Evolutionary conservation across 306 rosid genomes (phyloP).

Genomic region (Trifolium pratense): DNA sequence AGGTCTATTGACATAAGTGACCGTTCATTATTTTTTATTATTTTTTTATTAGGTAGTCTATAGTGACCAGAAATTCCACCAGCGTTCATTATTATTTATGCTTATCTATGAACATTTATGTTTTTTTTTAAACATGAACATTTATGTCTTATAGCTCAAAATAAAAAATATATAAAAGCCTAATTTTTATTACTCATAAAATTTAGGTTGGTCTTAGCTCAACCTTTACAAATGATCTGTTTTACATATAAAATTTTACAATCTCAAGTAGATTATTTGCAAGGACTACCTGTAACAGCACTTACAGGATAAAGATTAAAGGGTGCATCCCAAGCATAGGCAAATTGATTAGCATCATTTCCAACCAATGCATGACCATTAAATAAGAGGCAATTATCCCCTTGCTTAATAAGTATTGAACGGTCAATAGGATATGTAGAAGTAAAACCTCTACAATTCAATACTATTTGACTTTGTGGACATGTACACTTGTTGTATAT

Average conservation of each 20-base stretch:
- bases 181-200: neutral
- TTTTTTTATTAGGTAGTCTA: too few species aligned
- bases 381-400: neutral
- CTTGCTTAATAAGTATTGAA: neutral
- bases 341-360: neutral
- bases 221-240: neutral
- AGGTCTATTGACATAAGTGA: too few species aligned
- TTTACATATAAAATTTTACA: too few species aligned
- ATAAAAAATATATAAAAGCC: too few species aligned
- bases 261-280: neutral
- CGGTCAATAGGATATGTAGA: neutral
- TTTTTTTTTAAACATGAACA: too few species aligned
- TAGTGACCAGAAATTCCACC: too few species aligned
- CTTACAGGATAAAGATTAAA: neutral
- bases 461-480: neutral
- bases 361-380: neutral
- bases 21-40: too few species aligned
- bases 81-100: too few species aligned
- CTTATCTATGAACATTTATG: too few species aligned
- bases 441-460: slow-evolving; percentile 1
- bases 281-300: neutral
- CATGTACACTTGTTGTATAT: neutral
- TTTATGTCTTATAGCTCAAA: too few species aligned
- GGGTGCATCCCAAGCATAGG: neutral
- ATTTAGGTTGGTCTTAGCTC: neutral